Evolutionary conservation across 768 basidiomycete genomes (phyloP).

Genomic region (Pseudohyphozyma bogoriensis): DNA sequence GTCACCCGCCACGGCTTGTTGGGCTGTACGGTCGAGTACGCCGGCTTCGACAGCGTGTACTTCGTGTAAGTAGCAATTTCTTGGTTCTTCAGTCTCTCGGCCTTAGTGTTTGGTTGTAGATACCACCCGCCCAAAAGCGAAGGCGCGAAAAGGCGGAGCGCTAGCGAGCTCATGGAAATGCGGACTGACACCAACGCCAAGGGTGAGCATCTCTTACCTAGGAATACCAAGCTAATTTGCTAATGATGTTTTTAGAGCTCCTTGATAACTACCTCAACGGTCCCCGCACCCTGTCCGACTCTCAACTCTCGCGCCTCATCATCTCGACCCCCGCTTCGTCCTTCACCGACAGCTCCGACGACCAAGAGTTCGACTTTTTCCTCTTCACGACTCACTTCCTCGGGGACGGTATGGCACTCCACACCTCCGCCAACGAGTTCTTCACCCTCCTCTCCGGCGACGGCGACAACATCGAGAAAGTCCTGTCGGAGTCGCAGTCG

Average conservation of each 20-base stretch:
- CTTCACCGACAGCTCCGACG: constrained; percentile 29
- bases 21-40: constrained; percentile 51
- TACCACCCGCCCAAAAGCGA: constrained; percentile 44
- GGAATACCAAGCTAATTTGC: background rate
- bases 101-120: constrained; percentile 36
- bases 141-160: constrained; percentile 45
- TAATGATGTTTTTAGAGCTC: constrained; percentile 38
- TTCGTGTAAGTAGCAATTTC: constrained; percentile 49
- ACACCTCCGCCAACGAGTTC: constrained; percentile 70
- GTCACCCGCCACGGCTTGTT: constrained; percentile 62
- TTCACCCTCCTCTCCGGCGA: constrained; percentile 51
- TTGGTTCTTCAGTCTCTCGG: too few species aligned
- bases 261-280: constrained; percentile 68
- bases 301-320: constrained; percentile 57
- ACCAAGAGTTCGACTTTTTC: constrained; percentile 50
- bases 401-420: constrained; percentile 79
- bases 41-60: constrained; percentile 46
- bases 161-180: constrained; percentile 48
- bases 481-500: background rate
- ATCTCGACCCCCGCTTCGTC: constrained; percentile 25
- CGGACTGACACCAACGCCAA: constrained; percentile 48
- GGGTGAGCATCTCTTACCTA: constrained; percentile 18
- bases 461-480: constrained; percentile 12
- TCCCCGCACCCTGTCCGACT: constrained; percentile 57
- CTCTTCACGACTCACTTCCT: constrained; percentile 71